Base-by-base conservation (phyloP, 345 rosid species). In the Stellera chamaejasme region DNA sequence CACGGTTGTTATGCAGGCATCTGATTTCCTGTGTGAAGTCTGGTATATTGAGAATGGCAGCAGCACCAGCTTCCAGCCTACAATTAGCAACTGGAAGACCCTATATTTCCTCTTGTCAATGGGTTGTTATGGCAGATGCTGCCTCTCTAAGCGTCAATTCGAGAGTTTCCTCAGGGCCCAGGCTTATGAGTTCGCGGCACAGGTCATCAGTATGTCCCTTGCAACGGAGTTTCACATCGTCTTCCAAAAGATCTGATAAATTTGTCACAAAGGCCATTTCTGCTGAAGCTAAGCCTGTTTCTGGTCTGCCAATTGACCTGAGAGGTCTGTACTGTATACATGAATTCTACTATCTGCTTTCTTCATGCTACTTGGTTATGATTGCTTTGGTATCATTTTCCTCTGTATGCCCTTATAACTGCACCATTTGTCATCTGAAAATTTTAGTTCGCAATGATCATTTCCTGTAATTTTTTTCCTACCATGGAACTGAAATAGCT, bases 251-350 rank as follows among this genome's bases (percentile, higher is more conserved):
- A 45, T 51, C 48, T 49, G 58, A 52, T 10, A 67, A 50, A 55
- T 57, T 45, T 54, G 66, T 70, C 10, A 54, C 77, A 13, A 71
- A 52, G 64, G 79, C 85, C 46, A 61, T 56, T 7, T 47, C 48
- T 9, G 70, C 55, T 55, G 77, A 75, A 55, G 56, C 57, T 51
- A 59, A 26, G 48, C 75, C 81, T 57, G 58, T 77, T 56, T 64
- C 74, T 0, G 85, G 83, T 68, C 48, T 82, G 71, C 81, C 81
- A 52, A 39, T 75, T 74, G 85, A 82, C 68, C 71, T 82, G 54
- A 72, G 79, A 75, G 84, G 84, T 79, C 10, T 32, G 39, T 32
- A 32, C 39, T 32, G 39, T 8, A 19, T 19, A 19, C 1, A 23
- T 7, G 32, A 28, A 44, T 13, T 61, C 25, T 11, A 2, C 42